phyloP scores from a whole-genome alignment of 2,329 filamentous ascomycete genomes.

The Didymella segeticola region DNA sequence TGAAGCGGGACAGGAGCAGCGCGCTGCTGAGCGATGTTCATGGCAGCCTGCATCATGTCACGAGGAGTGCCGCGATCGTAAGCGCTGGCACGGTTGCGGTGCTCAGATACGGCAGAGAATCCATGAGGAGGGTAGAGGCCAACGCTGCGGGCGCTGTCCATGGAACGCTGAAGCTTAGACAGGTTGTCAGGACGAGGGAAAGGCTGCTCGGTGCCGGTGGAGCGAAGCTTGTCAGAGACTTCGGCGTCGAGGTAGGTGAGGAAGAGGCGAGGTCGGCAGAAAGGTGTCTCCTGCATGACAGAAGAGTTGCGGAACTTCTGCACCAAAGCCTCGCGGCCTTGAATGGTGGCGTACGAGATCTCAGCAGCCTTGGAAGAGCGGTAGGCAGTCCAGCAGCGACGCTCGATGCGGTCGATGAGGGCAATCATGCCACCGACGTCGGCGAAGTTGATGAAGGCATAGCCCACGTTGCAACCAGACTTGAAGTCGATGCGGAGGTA shows the following conservation, averaged over 20 bases:
- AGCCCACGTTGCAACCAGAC: conserved; percentile 75
- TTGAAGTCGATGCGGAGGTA: conserved; percentile 80
- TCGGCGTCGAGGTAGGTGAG: conserved; percentile 56
- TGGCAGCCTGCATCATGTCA: conserved; percentile 36
- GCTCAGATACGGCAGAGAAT: conserved; percentile 75
- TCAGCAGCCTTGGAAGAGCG: conserved; percentile 85
- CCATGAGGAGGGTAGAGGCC: conserved; percentile 86
- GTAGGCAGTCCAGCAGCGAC: conserved; percentile 72
- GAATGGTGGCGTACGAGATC: conserved; percentile 96
- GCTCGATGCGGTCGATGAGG: conserved; percentile 40
- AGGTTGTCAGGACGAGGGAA: conserved; percentile 85
- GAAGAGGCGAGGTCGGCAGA: conserved; percentile 79
- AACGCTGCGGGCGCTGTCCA: conserved; percentile 84
- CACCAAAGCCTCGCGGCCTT: conserved; percentile 87
- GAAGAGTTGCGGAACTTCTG: conserved; percentile 97
- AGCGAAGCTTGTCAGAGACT: conserved; percentile 44
- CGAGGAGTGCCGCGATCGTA: conserved; percentile 78
- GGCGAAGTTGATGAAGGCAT: conserved; percentile 95
- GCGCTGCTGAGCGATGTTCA: conserved; percentile 26
- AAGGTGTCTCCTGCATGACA: conserved; percentile 85
- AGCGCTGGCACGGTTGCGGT: conserved; percentile 76
- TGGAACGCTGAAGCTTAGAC: conserved; percentile 85
- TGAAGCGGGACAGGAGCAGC: conserved; percentile 16
- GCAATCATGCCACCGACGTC: conserved; percentile 60
- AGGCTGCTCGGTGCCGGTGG: conserved; percentile 73